Base-by-base conservation (phyloP, 495 filamentous ascomycete genomes). In the Lasiosphaeria ovina region DNA sequence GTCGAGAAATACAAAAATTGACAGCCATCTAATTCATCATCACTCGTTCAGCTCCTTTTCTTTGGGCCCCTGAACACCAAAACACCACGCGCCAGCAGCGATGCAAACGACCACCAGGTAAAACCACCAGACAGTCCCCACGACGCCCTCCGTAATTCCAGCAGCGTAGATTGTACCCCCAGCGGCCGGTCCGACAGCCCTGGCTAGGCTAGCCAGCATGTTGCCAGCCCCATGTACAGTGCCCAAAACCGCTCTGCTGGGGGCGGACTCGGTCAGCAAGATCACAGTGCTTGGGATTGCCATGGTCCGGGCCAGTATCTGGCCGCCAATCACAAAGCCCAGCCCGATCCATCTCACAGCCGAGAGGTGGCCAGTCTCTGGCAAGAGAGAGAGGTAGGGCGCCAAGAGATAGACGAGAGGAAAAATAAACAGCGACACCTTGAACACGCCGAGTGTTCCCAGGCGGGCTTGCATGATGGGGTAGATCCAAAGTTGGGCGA, bases 111-210 rank as follows among this genome's bases (percentile, higher is more conserved):
- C 58, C 32, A 72, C 70, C 47, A 75, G 32, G 73, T 72, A 60
- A 77, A 84, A 61, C 89, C 89, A 93, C 86, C 87, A 93, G 16
- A 88, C 84, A 10, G 80, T 69, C 0, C 89, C 89, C 4, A 92
- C 79, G 9, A 87, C 73, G 0, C 89, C 88, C n/a, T 80, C 72
- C 33, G 83, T 76, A 16, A 92, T 69, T 0, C 89, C 89, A 10
- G 81, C 45, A 0, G 87, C 87, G 64, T 87, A 83, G 5, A 85
- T 76, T 68, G 80, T 84, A 0, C 88, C 88, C 3, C 83, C 85
- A n/a, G 87, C 54, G 2, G 83, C 78, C 4, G 89, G 89, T 0
- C 89, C 89, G 8, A 90, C 66, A 0, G 89, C 86, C 16, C 88
- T 77, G 14, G 82, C 81, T 4, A 80, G 76, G 45, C 77, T 83